phyloP scores from a whole-genome alignment of 129 eudicot genomes.

The Helichrysum umbraculigerum region DNA sequence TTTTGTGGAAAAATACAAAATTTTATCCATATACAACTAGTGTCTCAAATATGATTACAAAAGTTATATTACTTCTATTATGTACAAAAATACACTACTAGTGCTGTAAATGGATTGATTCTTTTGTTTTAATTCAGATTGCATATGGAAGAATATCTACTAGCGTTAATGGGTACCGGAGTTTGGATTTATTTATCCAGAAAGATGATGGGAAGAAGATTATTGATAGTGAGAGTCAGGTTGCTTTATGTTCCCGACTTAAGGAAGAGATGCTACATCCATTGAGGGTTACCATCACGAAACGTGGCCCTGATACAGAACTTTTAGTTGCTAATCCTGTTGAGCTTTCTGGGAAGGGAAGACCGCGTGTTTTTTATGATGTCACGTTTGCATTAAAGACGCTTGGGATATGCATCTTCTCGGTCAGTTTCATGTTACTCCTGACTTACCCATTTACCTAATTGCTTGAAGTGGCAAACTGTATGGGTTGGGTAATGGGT shows the following conservation, averaged over 20 bases:
- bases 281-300: constrained; percentile 59
- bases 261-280: constrained; percentile 89
- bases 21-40: not conserved
- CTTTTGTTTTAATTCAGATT: constrained; percentile 38
- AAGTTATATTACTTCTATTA: not conserved
- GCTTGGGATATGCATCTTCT: constrained; percentile 79
- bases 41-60: not conserved
- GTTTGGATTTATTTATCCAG: constrained; percentile 72
- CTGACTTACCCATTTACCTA: not conserved
- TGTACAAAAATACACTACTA: not conserved
- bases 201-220: constrained; percentile 71
- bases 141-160: constrained; percentile 69
- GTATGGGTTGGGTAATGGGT: not conserved
- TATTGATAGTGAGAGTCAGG: constrained; percentile 54
- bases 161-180: constrained; percentile 56
- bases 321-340: constrained; percentile 89
- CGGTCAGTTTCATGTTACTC: constrained; percentile 41
- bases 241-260: constrained; percentile 58
- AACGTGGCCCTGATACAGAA: constrained; percentile 90
- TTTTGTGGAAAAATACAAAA: not conserved
- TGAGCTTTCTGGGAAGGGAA: constrained; percentile 80
- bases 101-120: not conserved
- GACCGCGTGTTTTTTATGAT: constrained; percentile 86
- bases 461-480: not conserved
- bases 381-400: constrained; percentile 64